Conservation (phyloP, 73 alveolate genomes). For the Urostyla sp. region DNA sequence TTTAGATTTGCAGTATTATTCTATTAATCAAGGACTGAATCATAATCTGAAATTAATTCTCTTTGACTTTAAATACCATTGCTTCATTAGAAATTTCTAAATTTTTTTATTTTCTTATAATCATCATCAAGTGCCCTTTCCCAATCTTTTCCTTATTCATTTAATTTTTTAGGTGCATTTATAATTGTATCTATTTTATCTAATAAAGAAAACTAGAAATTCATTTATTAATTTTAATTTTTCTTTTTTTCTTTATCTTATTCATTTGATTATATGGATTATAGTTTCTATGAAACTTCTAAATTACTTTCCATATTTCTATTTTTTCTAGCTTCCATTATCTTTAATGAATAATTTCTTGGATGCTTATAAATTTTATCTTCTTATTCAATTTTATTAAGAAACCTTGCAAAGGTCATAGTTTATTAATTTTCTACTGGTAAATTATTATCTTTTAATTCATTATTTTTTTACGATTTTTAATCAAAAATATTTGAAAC, state of each 20-base stretch:
- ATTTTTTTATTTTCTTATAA: not conserved
- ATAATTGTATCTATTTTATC: slow-evolving; percentile 34
- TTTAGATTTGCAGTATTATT: not conserved
- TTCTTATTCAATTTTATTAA: slow-evolving; percentile 18
- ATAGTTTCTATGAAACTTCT: not conserved
- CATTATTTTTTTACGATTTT: not conserved
- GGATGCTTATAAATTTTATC: slow-evolving; percentile 21
- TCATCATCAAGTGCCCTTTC: slow-evolving; percentile 35
- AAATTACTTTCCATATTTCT: not conserved
- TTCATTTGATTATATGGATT: too few species aligned
- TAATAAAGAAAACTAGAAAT: slow-evolving; percentile 7
- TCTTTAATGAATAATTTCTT: slow-evolving; percentile 32
- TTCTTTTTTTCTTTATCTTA: not conserved
- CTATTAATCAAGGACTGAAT: not conserved
- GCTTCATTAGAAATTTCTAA: not conserved
- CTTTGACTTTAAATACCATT: not conserved
- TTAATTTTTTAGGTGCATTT: slow-evolving; percentile 20
- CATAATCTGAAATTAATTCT: not conserved
- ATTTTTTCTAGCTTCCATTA: slow-evolving; percentile 45
- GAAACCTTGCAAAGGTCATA: slow-evolving; percentile 18
- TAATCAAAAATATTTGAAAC: slow-evolving; percentile 12
- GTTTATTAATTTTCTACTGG: not conserved
- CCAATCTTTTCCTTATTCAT: slow-evolving; percentile 19
- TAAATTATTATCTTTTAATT: not conserved
- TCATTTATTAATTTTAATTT: not conserved